Percentiles rank a stretch among this genome's conserved stretches.
Conservation (phyloP, 2,329 filamentous ascomycete genomes). For the Akanthomyces uredinophilus region DNA sequence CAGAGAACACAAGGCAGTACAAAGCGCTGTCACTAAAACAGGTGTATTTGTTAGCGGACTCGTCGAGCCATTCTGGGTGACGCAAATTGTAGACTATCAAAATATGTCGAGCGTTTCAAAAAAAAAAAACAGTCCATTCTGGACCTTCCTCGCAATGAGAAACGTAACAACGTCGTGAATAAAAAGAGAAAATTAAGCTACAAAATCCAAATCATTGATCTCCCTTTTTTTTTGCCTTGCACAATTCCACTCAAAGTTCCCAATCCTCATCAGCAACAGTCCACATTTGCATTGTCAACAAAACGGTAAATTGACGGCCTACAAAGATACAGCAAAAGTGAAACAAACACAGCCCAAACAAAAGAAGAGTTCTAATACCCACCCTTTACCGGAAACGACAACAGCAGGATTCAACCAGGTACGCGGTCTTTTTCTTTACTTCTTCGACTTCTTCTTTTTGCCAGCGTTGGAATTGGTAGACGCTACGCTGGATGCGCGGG, state of each 20-base stretch:
- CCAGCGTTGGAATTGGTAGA: constrained; percentile 56
- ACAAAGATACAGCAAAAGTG: not conserved
- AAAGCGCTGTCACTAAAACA: no score
- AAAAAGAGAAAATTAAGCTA: no score
- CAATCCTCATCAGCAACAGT: not conserved
- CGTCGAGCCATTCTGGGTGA: no score
- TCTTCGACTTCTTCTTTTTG: constrained; percentile 15
- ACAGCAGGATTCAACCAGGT: not conserved
- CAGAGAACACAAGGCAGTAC: no score
- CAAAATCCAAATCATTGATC: not conserved
- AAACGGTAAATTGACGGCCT: not conserved
- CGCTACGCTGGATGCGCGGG: constrained; percentile 80
- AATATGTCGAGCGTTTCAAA: no score
- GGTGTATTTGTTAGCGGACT: no score
- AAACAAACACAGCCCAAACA: not conserved
- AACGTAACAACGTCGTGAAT: no score
- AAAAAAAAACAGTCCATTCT: no score
- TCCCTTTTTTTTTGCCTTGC: not conserved
- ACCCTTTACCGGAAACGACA: not conserved
- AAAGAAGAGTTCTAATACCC: constrained; percentile 1
- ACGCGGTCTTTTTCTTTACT: not conserved
- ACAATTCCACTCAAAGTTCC: not conserved
- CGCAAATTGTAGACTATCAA: no score
- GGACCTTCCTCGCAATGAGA: no score
- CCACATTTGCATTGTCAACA: not conserved